Percentiles rank a stretch among this genome's conserved stretches.
phyloP scores from a whole-genome alignment of 2,329 filamentous ascomycete genomes.

The Xylaria sp. region DNA sequence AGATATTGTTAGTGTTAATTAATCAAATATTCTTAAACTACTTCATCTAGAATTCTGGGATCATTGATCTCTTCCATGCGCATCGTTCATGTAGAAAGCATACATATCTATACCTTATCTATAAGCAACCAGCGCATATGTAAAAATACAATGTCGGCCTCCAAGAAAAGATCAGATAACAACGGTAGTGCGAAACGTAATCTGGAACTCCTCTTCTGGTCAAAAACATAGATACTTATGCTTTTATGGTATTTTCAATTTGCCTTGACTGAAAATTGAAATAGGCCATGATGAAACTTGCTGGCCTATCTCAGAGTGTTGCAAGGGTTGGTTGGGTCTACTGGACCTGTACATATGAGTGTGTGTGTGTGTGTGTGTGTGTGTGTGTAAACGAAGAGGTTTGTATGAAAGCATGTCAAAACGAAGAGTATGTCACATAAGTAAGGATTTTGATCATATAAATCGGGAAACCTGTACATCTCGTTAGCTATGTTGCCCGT shows the following conservation, averaged over 20 bases:
- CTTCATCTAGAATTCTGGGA: background rate
- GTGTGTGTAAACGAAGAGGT: too few relatives aligned
- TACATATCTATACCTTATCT: too few relatives aligned
- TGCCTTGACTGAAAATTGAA: constrained; percentile 50
- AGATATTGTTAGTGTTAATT: constrained; percentile 4
- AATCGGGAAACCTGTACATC: background rate
- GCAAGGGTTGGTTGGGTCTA: constrained; percentile 39
- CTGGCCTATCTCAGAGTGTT: constrained; percentile 48
- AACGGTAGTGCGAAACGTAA: constrained; percentile 7
- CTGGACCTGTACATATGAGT: background rate
- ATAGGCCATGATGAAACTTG: constrained; percentile 43
- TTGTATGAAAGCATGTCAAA: too few relatives aligned
- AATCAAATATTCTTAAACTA: background rate
- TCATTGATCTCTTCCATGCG: background rate
- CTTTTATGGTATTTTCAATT: constrained; percentile 31
- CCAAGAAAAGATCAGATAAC: constrained; percentile 32
- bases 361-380: background rate
- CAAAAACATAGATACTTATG: constrained; percentile 25
- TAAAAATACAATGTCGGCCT: background rate
- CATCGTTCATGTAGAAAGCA: too few relatives aligned
- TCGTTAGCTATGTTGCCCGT: constrained; percentile 5
- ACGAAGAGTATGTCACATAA: background rate
- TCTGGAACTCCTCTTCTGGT: constrained; percentile 20
- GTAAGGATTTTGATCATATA: background rate
- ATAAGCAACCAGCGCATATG: background rate